Percentiles rank a stretch among this genome's conserved stretches.
phyloP scores from a whole-genome alignment of 805 yeast genomes.

The Jamesozyma gamospora region DNA sequence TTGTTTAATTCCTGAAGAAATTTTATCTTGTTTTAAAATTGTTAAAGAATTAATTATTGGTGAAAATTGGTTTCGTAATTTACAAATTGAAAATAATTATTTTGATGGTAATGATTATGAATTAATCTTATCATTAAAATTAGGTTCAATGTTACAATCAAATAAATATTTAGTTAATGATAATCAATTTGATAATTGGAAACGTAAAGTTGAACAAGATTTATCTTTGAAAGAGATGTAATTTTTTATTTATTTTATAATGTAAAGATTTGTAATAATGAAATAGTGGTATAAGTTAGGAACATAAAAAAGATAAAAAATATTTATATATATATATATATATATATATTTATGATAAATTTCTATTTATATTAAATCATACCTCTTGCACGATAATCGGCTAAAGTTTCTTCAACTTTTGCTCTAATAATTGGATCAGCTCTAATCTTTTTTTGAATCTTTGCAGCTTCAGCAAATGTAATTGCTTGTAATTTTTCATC shows the following conservation, averaged over 20 bases:
- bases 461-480: slow-evolving; percentile 85
- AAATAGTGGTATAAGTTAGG: too few species aligned
- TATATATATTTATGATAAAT: neutral
- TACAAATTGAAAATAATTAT: slow-evolving; percentile 36
- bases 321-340: neutral
- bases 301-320: too few species aligned
- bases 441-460: slow-evolving; percentile 73
- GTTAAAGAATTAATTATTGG: slow-evolving; percentile 45
- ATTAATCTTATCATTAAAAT: slow-evolving; percentile 14
- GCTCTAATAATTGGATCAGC: slow-evolving; percentile 54
- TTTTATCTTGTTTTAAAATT: slow-evolving; percentile 43
- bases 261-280: too few species aligned
- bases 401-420: slow-evolving; percentile 54
- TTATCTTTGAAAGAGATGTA: slow-evolving; percentile 13
- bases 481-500: slow-evolving; percentile 87
- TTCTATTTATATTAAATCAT: slow-evolving; percentile 20
- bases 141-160: slow-evolving; percentile 32
- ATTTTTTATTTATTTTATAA: neutral
- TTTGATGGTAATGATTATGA: slow-evolving; percentile 25
- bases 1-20: slow-evolving; percentile 38
- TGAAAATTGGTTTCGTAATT: slow-evolving; percentile 52
- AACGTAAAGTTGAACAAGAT: slow-evolving; percentile 21
- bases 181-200: slow-evolving; percentile 30
- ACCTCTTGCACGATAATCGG: slow-evolving; percentile 29
- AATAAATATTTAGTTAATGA: slow-evolving; percentile 25